Percentiles rank a stretch among this genome's conserved stretches.
Conservation (phyloP, 2,329 filamentous ascomycete genomes). For the Aspergillus texensis region DNA sequence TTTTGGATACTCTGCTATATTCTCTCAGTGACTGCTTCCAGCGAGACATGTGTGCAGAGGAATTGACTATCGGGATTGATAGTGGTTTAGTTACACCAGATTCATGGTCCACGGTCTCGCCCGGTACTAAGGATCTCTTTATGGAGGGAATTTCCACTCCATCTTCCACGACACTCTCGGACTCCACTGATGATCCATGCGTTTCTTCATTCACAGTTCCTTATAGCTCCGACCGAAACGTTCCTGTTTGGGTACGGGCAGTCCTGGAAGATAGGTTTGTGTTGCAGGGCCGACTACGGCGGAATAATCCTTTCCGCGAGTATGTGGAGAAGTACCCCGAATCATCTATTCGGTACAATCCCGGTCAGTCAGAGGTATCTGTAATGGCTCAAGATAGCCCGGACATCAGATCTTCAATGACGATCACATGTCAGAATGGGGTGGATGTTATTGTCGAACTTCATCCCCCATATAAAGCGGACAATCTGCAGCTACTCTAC, state of each 20-base stretch:
- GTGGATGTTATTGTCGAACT: conserved; percentile 15
- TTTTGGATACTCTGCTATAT: conserved; percentile 83
- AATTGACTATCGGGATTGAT: conserved; percentile 49
- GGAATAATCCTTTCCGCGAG: conserved; percentile 16
- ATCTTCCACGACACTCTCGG: conserved; percentile 16
- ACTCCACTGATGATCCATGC: conserved; percentile 8
- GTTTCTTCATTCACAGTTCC: not conserved
- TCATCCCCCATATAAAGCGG: conserved; percentile 1
- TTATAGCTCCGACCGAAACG: not conserved
- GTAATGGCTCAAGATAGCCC: not conserved
- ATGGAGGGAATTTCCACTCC: conserved; percentile 13
- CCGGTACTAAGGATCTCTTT: conserved; percentile 27
- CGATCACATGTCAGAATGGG: conserved; percentile 12
- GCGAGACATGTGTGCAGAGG: conserved; percentile 67
- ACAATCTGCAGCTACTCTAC: conserved; percentile 76
- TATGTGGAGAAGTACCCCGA: conserved; percentile 9
- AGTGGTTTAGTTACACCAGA: conserved; percentile 54
- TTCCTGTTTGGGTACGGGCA: conserved; percentile 16
- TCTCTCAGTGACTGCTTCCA: conserved; percentile 79
- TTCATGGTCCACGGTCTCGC: conserved; percentile 65
- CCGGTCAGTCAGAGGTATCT: conserved; percentile 8
- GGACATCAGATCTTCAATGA: conserved; percentile 2
- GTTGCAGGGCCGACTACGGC: conserved; percentile 8
- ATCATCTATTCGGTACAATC: conserved; percentile 4
- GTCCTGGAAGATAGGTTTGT: conserved; percentile 12